Evolutionary conservation across 257 asterid species (phyloP).

Genomic region (Capsicum baccatum): DNA sequence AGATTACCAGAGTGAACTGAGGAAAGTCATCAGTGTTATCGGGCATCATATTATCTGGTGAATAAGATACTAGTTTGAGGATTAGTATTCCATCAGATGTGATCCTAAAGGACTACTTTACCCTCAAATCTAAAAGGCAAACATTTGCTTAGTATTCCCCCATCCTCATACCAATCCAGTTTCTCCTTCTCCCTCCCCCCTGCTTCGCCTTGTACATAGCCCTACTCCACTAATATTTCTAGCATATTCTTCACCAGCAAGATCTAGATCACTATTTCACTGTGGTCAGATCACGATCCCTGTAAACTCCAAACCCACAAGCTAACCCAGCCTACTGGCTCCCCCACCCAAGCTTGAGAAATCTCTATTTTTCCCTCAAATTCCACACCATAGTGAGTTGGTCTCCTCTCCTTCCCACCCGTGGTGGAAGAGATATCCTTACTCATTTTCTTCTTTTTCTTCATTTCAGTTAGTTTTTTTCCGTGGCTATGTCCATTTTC

Average conservation of each 20-base stretch:
- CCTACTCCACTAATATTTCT: slow-evolving; percentile 15
- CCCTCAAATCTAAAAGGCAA: slow-evolving; percentile 1
- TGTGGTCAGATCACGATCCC: neutral
- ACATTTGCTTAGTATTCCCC: neutral
- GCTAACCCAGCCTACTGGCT: neutral
- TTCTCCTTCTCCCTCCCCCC: neutral
- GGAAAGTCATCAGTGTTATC: neutral
- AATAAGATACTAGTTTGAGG: neutral
- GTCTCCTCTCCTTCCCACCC: neutral
- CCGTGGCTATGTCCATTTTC: neutral
- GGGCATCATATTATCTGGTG: slow-evolving; percentile 2
- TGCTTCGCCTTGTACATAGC: neutral
- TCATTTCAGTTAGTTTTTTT: neutral
- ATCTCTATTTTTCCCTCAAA: neutral
- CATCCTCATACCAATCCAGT: slow-evolving; percentile 1
- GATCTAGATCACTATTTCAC: neutral
- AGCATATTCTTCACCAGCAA: neutral
- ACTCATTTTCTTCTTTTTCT: neutral
- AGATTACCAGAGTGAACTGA: slow-evolving; percentile 6
- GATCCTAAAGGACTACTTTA: neutral
- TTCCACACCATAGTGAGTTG: neutral
- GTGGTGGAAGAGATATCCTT: neutral
- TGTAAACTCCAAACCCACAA: neutral
- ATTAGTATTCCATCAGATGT: neutral
- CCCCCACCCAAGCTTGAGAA: neutral